Evolutionary conservation across 345 rosid genomes (phyloP).

Genomic region (Microthlaspi erraticum): DNA sequence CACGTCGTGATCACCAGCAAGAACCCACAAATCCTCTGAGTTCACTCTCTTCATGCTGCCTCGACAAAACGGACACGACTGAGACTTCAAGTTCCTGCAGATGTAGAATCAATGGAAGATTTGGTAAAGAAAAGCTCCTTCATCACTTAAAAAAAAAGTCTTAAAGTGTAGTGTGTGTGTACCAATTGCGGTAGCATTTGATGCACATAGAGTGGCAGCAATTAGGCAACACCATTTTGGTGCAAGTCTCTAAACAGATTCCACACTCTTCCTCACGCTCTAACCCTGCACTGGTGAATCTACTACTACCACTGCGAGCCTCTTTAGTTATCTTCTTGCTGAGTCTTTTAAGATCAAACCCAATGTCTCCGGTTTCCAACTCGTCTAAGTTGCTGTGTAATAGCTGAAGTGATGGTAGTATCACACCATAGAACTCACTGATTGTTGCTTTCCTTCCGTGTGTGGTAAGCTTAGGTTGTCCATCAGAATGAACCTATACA

Average conservation of each 20-base stretch:
- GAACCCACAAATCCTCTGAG: constrained; percentile 98
- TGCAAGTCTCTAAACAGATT: constrained; percentile 94
- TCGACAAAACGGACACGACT: constrained; percentile 97
- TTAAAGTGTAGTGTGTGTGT: constrained; percentile 24
- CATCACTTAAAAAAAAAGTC: neutral
- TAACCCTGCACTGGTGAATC: constrained; percentile 53
- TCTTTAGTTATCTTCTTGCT: constrained; percentile 53
- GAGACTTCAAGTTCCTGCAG: constrained; percentile 84
- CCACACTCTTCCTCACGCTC: constrained; percentile 98
- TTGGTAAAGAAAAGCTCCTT: neutral
- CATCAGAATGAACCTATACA: constrained; percentile 61
- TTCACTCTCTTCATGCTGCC: constrained; percentile 96
- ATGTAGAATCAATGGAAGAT: constrained; percentile 15
- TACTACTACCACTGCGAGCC: constrained; percentile 49
- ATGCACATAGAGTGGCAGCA: constrained; percentile 99
- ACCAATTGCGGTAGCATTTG: constrained; percentile 98
- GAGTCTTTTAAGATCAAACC: constrained; percentile 44
- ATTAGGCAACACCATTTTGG: constrained; percentile 91
- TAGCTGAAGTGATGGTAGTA: constrained; percentile 90
- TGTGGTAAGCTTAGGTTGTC: constrained; percentile 57
- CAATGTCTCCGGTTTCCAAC: constrained; percentile 48
- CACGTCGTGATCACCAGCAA: constrained; percentile 83
- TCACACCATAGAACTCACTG: constrained; percentile 89
- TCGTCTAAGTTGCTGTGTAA: constrained; percentile 64
- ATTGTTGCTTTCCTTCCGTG: constrained; percentile 91